phyloP scores from a whole-genome alignment of 768 basidiomycete genomes.

The Lactarius deliciosus region DNA sequence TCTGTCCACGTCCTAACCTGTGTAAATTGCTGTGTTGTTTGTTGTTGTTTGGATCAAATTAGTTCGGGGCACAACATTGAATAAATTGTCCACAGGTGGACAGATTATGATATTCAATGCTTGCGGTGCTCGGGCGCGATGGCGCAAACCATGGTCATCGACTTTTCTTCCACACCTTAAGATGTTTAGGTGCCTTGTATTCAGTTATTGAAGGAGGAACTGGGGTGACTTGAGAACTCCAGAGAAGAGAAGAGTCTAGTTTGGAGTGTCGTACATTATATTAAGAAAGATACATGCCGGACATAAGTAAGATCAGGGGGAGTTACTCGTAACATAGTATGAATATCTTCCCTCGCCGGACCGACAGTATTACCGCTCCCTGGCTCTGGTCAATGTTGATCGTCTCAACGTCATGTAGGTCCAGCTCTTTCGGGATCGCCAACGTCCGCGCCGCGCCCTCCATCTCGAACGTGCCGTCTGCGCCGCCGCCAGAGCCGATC shows the following conservation, averaged over 20 bases:
- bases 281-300: neutral
- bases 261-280: neutral
- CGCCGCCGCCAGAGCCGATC: conserved; percentile 17
- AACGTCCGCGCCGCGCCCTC: conserved; percentile 53
- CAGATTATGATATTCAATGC: too few species aligned
- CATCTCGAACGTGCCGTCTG: conserved; percentile 41
- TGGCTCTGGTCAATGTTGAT: conserved; percentile 79
- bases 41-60: too few species aligned
- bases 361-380: conserved; percentile 68
- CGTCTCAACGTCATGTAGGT: conserved; percentile 66
- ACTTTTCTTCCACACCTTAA: neutral
- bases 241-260: neutral
- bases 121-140: neutral
- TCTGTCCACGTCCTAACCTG: neutral
- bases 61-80: too few species aligned
- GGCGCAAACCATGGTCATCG: neutral
- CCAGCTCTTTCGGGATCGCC: conserved; percentile 61
- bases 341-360: conserved; percentile 67
- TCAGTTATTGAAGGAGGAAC: too few species aligned
- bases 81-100: too few species aligned
- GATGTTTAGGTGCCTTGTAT: too few species aligned
- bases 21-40: neutral
- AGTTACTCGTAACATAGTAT: conserved; percentile 61
- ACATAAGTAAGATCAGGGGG: neutral
- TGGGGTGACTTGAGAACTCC: too few species aligned